Conservation (phyloP, 2,329 filamentous ascomycete genomes). For the Penicillium verrucosum region DNA sequence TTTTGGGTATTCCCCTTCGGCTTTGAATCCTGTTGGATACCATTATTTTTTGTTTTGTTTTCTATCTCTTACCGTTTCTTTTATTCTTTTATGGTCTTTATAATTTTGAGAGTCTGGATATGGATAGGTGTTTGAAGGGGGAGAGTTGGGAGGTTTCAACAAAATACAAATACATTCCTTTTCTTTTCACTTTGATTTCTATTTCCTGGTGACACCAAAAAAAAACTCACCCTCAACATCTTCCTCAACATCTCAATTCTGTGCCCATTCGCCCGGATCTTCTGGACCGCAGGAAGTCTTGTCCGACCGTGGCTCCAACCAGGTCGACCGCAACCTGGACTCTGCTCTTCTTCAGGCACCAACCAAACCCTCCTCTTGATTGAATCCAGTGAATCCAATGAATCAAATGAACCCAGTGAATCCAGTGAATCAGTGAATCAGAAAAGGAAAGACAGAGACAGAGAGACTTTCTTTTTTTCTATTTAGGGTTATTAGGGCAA, state of each 20-base stretch:
- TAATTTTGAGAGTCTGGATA: neutral
- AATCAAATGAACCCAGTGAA: too few relatives aligned
- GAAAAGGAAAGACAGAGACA: too few relatives aligned
- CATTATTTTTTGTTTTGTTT: neutral
- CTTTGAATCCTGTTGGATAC: conserved; percentile 7
- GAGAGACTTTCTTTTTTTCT: neutral
- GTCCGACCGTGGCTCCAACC: conserved; percentile 27
- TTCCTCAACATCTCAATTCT: neutral
- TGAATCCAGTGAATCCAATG: neutral
- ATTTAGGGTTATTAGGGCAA: conserved; percentile 4
- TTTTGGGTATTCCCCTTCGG: neutral
- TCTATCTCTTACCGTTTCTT: neutral
- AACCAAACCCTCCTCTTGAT: neutral
- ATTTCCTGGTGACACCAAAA: neutral
- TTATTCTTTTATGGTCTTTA: neutral
- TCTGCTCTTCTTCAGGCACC: conserved; percentile 22
- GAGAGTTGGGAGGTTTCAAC: too few relatives aligned
- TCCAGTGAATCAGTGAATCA: neutral
- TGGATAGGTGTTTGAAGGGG: neutral
- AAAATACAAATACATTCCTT: neutral
- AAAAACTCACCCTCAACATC: too few relatives aligned
- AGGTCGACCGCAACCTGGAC: conserved; percentile 14
- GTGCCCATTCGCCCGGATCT: conserved; percentile 24
- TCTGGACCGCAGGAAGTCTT: conserved; percentile 24
- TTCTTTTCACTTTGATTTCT: neutral